Evolutionary conservation across 164 flowering plant species (phyloP).

Genomic region (Warburgia ugandensis): DNA sequence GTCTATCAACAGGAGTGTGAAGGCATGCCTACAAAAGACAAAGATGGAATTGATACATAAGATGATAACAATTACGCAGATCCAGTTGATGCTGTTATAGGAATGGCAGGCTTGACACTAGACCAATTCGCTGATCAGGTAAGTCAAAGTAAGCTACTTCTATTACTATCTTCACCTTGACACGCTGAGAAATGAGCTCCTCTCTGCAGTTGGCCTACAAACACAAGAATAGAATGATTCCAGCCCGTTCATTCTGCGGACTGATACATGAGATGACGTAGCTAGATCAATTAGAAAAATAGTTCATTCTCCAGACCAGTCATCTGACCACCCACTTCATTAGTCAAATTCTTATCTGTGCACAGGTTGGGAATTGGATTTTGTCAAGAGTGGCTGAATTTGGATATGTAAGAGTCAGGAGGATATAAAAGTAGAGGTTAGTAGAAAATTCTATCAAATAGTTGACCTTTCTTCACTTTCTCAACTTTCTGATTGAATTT

Average conservation of each 20-base stretch:
- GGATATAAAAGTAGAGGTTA: slow-evolving; percentile 51
- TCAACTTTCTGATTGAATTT: background rate
- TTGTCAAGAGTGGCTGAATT: slow-evolving; percentile 49
- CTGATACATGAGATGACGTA: no score
- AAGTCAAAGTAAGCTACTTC: slow-evolving; percentile 7
- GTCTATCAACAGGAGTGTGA: slow-evolving; percentile 39
- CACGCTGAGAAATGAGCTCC: no score
- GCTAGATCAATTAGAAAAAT: no score
- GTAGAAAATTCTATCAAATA: background rate
- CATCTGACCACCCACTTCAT: no score
- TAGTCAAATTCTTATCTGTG: background rate
- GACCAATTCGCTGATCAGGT: slow-evolving; percentile 37
- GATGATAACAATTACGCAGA: slow-evolving; percentile 54
- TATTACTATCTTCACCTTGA: background rate
- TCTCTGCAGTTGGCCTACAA: no score
- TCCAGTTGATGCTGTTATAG: slow-evolving; percentile 74
- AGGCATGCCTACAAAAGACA: slow-evolving; percentile 54
- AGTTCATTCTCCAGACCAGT: no score
- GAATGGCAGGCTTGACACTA: slow-evolving; percentile 76
- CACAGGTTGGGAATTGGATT: slow-evolving; percentile 52
- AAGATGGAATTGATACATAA: slow-evolving; percentile 56
- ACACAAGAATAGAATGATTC: no score
- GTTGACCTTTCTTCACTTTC: background rate
- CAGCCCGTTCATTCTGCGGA: no score
- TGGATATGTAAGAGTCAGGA: slow-evolving; percentile 50